Percentiles rank a stretch among this genome's conserved stretches.
These are phyloP conservation scores for Dioszegia crocea DNA, from an alignment of 768 basidiomycete genomes.

Conservation along the genomic window DNA sequence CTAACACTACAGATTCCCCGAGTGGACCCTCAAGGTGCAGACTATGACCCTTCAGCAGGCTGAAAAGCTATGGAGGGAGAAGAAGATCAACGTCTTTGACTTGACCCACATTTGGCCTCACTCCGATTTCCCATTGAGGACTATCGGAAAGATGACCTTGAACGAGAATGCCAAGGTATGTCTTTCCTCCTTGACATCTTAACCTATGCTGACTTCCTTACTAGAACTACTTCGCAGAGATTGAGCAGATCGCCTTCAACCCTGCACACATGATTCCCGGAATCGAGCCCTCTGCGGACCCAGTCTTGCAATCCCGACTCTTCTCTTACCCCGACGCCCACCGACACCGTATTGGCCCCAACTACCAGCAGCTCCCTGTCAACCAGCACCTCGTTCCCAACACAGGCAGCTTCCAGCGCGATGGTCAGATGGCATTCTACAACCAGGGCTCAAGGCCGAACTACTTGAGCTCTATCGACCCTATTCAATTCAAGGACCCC, in stretches of 20 bases:
- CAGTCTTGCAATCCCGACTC: slow-evolving; percentile 86
- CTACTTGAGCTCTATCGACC: slow-evolving; percentile 73
- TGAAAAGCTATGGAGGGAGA: slow-evolving; percentile 64
- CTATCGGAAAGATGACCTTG: slow-evolving; percentile 51
- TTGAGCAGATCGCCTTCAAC: slow-evolving; percentile 38
- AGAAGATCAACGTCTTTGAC: slow-evolving; percentile 58
- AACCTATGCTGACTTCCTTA: slow-evolving; percentile 1
- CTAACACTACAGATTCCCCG: slow-evolving; percentile 9
- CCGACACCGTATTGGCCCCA: slow-evolving; percentile 51
- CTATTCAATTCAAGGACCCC: slow-evolving; percentile 61
- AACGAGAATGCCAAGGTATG: slow-evolving; percentile 50
- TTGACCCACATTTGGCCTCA: slow-evolving; percentile 50
- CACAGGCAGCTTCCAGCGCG: slow-evolving; percentile 83
- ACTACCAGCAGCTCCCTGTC: slow-evolving; percentile 71
- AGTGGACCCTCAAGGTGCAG: slow-evolving; percentile 57
- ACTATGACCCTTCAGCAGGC: slow-evolving; percentile 91
- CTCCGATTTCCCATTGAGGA: slow-evolving; percentile 50
- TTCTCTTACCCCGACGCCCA: slow-evolving; percentile 70
- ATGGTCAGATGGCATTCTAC: slow-evolving; percentile 64
- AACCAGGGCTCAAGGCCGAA: slow-evolving; percentile 82
- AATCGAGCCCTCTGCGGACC: slow-evolving; percentile 84
- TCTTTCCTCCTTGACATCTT: not conserved
- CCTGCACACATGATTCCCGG: slow-evolving; percentile 84
- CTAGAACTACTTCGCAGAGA: slow-evolving; percentile 52
- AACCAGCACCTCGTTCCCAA: slow-evolving; percentile 71